Evolutionary conservation across 352 stramenopile genomes (phyloP).

Genomic region (Lagenidium giganteum): DNA sequence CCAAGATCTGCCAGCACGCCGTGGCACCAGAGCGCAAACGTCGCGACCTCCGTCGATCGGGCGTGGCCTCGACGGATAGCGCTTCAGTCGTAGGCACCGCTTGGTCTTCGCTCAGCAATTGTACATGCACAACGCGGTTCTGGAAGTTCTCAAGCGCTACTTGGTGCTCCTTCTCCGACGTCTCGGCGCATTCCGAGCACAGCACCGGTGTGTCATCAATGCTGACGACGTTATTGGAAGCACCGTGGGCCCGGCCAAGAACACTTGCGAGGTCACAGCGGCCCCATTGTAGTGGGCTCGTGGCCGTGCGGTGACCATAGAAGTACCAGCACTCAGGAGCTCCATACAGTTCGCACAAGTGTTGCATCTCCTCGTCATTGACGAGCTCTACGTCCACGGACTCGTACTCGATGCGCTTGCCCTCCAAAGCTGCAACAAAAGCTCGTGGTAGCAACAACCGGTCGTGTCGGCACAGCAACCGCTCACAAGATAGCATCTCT

Average conservation of each 20-base stretch:
- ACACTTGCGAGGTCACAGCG: constrained; percentile 37
- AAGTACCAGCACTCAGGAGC: constrained; percentile 38
- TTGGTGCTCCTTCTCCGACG: constrained; percentile 28
- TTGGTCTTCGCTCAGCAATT: constrained; percentile 52
- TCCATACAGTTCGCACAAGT: constrained; percentile 54
- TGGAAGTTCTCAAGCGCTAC: constrained; percentile 64
- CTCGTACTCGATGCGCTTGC: constrained; percentile 28
- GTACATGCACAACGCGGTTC: constrained; percentile 50
- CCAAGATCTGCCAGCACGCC: constrained; percentile 38
- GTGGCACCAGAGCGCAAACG: constrained; percentile 50
- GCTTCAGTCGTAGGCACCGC: constrained; percentile 35
- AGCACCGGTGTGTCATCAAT: constrained; percentile 23
- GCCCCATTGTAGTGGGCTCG: constrained; percentile 30
- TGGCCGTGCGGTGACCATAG: constrained; percentile 27
- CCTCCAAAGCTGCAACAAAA: constrained; percentile 35
- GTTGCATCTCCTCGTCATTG: constrained; percentile 47
- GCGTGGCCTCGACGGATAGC: constrained; percentile 30
- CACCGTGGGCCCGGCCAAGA: constrained; percentile 22
- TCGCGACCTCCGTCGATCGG: constrained; percentile 51
- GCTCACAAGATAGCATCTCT: constrained; percentile 19
- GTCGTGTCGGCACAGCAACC: constrained; percentile 44
- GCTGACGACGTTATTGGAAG: constrained; percentile 24
- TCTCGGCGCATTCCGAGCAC: constrained; percentile 47
- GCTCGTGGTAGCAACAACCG: constrained; percentile 49
- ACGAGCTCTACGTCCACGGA: constrained; percentile 59